Base-by-base conservation (phyloP, 2,329 filamentous ascomycete species). In the Colletotrichum falcatum region DNA sequence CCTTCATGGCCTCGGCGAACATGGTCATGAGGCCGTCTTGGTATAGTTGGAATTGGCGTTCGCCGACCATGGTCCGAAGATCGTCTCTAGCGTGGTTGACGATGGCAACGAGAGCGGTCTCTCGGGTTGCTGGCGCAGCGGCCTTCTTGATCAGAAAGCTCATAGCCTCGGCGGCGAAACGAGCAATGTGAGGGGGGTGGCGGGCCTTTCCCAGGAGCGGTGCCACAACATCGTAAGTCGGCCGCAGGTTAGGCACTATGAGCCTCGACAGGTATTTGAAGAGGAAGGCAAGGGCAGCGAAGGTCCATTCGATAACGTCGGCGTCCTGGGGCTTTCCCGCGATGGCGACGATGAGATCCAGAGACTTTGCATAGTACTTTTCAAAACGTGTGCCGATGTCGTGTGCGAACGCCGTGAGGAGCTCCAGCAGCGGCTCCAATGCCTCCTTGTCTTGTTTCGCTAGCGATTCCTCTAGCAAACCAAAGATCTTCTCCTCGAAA, bases 271-370 rank as follows among this genome's bases (percentile, higher is more conserved):
- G 88, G 78, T 98, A 98, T 79, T 99, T 99, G 88, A 99, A 98
- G 49, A 98, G 86, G 86, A 97, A 99, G 55, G 96, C 94, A 66
- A 99, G 85, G 75, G 94, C 95, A 16, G 92, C 94, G 82, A 99
- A 99, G 61, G 94, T 95, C 95, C 95, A 98, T 82, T 99, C 96
- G 61, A 98, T 93, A n/a, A 97, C 94, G 73, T 95, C 93, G 33
- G 93, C 91, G 77, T 93, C 92, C 66, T 92, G 87, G 63, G 93
- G 90, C 75, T 90, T 92, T 64, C 91, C 91, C 14, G 94, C 95
- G 73, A 98, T 88, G 20, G 90, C 89, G 48, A 93, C 89, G 65
- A 99, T 90, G 64, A 97, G 84, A 64, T 86, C 88, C 68, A 99
- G 89, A 33, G 92, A 90, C 61, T 88, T 87, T 55, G 90, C 87